Base-by-base conservation (phyloP, 2,329 filamentous ascomycete species). In the Botrytis porri region DNA sequence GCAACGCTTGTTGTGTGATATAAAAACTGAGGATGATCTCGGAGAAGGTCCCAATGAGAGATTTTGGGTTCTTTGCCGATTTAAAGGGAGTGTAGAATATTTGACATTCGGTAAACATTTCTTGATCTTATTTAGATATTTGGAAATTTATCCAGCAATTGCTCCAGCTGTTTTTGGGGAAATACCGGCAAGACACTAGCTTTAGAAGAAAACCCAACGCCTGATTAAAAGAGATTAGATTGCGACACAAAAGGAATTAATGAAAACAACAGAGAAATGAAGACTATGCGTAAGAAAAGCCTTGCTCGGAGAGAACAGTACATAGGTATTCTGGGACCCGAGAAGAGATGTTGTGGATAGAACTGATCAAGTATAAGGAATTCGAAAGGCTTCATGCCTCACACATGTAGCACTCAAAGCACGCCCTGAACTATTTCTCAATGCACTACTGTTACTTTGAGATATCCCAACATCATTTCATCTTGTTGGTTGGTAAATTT, bases 51-150 rank as follows among this genome's bases (percentile, higher is more conserved):
- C 9, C 22, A 25, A 12, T 57, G 14, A 32, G 9, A 67, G 32
- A 18, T 1, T 10, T 1, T 16, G 22, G 7, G 2, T 14, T 32
- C 6, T 57, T 32, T 57, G 18, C 16, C 5, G 62, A 48, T 25
- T 16, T 4, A 43, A 32, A 32, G 3, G 7, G 16, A 7, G 25
- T 41, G 25, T n/a, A 37, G 22, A 16, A n/a, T 18, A 35, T 65
- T 25, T 14, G 0, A 4, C 9, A 3, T 5, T 9, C 3, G n/a
- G 16, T 37, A 25, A 10, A 20, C 7, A 10, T 66, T 12, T 2
- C 16, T 54, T 14, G 9, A 4, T 45, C 39, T 14, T 12, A 18
- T 32, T 32, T 22, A 12, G 16, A 63, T 22, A 0, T 32, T 62
- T 32, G 2, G n/a, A 63, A 6, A 14, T 63, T 41, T 37, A 18